phyloP scores from a whole-genome alignment of 352 stramenopile species.

The Phytophthora citricola region DNA sequence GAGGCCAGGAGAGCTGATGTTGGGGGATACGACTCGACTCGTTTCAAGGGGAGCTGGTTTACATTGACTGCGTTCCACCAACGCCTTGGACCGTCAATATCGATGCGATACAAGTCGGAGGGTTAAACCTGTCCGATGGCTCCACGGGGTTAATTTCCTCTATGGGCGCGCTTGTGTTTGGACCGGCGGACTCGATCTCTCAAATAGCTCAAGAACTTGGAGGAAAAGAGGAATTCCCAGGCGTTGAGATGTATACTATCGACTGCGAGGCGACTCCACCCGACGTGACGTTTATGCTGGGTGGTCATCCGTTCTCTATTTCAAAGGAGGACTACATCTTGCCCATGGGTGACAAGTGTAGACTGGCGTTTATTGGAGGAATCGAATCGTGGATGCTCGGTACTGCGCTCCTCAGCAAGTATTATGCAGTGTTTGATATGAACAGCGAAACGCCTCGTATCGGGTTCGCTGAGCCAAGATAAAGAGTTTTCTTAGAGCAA shows the following conservation, averaged over 20 bases:
- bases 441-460: not conserved
- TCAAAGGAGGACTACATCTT: slow-evolving; percentile 80
- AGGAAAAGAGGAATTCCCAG: slow-evolving; percentile 78
- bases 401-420: slow-evolving; percentile 2
- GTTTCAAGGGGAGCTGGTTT: slow-evolving; percentile 93
- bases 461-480: not conserved
- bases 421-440: slow-evolving; percentile 1
- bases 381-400: not conserved
- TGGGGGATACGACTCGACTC: slow-evolving; percentile 66
- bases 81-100: slow-evolving; percentile 60
- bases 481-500: slow-evolving; percentile 4
- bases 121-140: slow-evolving; percentile 41
- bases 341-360: slow-evolving; percentile 81
- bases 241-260: slow-evolving; percentile 92
- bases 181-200: slow-evolving; percentile 78
- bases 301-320: slow-evolving; percentile 86
- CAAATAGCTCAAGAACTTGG: slow-evolving; percentile 71
- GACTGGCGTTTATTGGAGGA: slow-evolving; percentile 92
- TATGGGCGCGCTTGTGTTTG: slow-evolving; percentile 86
- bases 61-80: slow-evolving; percentile 56
- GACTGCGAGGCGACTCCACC: slow-evolving; percentile 83
- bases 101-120: slow-evolving; percentile 44
- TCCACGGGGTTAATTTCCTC: slow-evolving; percentile 92
- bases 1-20: slow-evolving; percentile 56
- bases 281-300: slow-evolving; percentile 90